Conservation (phyloP, 202 grass and related monocot genomes). For the Setaria italica region DNA sequence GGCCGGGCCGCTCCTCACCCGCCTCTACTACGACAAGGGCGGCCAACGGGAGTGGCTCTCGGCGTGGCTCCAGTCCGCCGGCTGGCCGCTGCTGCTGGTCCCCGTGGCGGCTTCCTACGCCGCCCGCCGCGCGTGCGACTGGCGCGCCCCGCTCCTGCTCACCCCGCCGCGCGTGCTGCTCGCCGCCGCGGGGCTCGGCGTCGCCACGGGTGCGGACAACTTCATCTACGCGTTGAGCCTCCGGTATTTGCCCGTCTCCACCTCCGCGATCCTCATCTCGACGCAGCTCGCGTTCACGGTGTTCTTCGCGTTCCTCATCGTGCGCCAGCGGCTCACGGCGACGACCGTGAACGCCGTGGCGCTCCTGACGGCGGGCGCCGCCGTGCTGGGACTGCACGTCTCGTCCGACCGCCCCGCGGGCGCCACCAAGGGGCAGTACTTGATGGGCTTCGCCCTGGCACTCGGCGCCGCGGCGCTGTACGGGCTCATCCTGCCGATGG, state of each 20-base stretch:
- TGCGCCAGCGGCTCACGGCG: slow-evolving; percentile 75
- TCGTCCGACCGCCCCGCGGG: slow-evolving; percentile 61
- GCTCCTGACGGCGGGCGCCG: slow-evolving; percentile 71
- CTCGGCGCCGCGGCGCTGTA: slow-evolving; percentile 77
- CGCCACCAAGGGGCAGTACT: slow-evolving; percentile 57
- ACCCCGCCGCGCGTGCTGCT: slow-evolving; percentile 64
- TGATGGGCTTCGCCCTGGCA: slow-evolving; percentile 66
- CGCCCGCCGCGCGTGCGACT: slow-evolving; percentile 39
- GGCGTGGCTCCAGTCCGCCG: slow-evolving; percentile 68
- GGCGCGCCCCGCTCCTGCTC: slow-evolving; percentile 41
- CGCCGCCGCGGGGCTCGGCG: slow-evolving; percentile 55
- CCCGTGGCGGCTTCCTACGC: slow-evolving; percentile 55
- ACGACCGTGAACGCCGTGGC: slow-evolving; percentile 74
- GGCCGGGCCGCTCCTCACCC: slow-evolving; percentile 71
- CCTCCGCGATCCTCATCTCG: slow-evolving; percentile 80
- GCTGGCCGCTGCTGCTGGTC: slow-evolving; percentile 74
- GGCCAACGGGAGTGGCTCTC: slow-evolving; percentile 79
- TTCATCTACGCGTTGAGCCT: slow-evolving; percentile 91
- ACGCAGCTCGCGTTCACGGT: slow-evolving; percentile 92
- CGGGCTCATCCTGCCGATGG: slow-evolving; percentile 79
- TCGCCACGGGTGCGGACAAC: slow-evolving; percentile 77
- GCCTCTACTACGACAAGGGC: slow-evolving; percentile 83
- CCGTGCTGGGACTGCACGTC: slow-evolving; percentile 69
- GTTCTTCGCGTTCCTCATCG: slow-evolving; percentile 78
- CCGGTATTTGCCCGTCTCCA: slow-evolving; percentile 79